phyloP scores from a whole-genome alignment of 345 rosid genomes.

The Lepidium sativum region DNA sequence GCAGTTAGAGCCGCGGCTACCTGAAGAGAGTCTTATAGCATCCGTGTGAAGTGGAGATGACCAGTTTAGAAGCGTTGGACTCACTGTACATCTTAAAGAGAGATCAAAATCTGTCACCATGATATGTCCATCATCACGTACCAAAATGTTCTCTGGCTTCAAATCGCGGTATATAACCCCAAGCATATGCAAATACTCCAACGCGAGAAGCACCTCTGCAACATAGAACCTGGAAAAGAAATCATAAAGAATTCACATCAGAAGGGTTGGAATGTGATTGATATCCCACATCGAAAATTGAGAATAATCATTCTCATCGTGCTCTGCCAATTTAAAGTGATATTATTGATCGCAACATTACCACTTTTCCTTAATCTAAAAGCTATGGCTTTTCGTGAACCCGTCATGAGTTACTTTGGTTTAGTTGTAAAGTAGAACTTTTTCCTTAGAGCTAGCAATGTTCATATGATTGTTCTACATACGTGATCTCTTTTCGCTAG shows the following conservation, averaged over 20 bases:
- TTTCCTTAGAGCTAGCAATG: too few species aligned
- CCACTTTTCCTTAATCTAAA: too few species aligned
- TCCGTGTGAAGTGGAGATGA: slow-evolving; percentile 46
- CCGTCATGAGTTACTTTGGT: too few species aligned
- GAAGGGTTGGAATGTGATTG: too few species aligned
- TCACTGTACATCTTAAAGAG: slow-evolving; percentile 81
- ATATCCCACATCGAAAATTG: too few species aligned
- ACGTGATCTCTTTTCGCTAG: too few species aligned
- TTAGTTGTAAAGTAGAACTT: too few species aligned
- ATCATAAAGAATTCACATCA: not conserved
- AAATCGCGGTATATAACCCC: slow-evolving; percentile 87
- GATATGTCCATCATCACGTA: slow-evolving; percentile 92
- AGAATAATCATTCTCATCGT: too few species aligned
- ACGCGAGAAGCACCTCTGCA: slow-evolving; percentile 92
- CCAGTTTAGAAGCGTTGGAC: slow-evolving; percentile 73
- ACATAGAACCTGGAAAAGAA: slow-evolving; percentile 68
- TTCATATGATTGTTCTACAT: too few species aligned
- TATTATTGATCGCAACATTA: too few species aligned
- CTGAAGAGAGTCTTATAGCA: slow-evolving; percentile 51
- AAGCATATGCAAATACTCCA: slow-evolving; percentile 98
- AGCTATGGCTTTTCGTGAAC: too few species aligned
- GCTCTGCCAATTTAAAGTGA: too few species aligned
- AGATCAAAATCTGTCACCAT: slow-evolving; percentile 97
- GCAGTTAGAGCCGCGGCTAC: slow-evolving; percentile 62
- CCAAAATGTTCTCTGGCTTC: slow-evolving; percentile 95